Evolutionary conservation across 1,284 basidiomycete species (phyloP).

Genomic region (Polyporus tsugae): DNA sequence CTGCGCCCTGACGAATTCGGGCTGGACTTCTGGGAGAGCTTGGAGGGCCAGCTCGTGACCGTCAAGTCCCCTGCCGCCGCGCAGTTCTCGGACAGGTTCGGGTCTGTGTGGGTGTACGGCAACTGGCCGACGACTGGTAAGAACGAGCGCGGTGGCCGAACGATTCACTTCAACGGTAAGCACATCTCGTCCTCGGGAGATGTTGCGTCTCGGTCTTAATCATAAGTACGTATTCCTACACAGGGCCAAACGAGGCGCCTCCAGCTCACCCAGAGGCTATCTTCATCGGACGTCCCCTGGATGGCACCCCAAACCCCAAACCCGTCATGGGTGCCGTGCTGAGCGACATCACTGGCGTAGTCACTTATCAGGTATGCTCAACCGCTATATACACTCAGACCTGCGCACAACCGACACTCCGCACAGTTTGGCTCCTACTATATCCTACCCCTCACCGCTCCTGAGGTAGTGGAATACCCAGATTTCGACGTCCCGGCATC

Average conservation of each 20-base stretch:
- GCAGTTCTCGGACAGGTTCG: constrained; percentile 61
- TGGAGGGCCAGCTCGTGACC: constrained; percentile 68
- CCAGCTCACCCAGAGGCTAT: constrained; percentile 68
- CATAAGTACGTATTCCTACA: too few species aligned
- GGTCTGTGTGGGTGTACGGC: constrained; percentile 68
- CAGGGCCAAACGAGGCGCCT: constrained; percentile 56
- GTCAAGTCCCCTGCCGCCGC: constrained; percentile 58
- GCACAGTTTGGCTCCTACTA: constrained; percentile 57
- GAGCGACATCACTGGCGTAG: constrained; percentile 63
- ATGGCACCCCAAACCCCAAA: constrained; percentile 60
- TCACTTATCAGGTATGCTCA: constrained; percentile 58
- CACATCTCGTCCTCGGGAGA: neutral
- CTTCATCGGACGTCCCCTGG: constrained; percentile 62
- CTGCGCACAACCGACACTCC: neutral
- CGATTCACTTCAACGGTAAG: constrained; percentile 54
- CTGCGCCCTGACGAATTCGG: constrained; percentile 61
- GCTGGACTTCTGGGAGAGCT: constrained; percentile 71
- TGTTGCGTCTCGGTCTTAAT: too few species aligned
- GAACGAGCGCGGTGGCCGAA: constrained; percentile 66
- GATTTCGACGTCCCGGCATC: constrained; percentile 48
- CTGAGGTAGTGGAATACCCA: constrained; percentile 52
- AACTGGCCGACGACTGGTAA: constrained; percentile 64
- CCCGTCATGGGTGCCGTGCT: constrained; percentile 57
- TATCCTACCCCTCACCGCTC: constrained; percentile 63
- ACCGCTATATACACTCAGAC: too few species aligned